These are phyloP conservation scores for Avena atlantica DNA, from an alignment of 176 grass and related monocot genomes.

Conservation along the genomic window DNA sequence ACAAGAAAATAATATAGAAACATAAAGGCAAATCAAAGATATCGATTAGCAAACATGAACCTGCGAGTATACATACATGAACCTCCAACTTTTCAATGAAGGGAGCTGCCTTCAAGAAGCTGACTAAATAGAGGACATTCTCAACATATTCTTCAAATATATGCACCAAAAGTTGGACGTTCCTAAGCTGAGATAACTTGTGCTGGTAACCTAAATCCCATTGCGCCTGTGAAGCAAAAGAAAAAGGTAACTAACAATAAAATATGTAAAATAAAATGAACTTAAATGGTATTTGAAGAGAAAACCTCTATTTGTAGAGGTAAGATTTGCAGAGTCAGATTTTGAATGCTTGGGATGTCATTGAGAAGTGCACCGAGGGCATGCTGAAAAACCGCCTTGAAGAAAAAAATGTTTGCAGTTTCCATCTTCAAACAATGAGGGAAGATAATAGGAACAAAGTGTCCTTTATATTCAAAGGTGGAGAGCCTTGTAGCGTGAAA, in stretches of 20 bases:
- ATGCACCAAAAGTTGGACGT: background rate
- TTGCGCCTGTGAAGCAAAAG: background rate
- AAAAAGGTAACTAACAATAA: background rate
- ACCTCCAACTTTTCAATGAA: slow-evolving; percentile 1
- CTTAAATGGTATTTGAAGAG: background rate
- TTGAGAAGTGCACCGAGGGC: background rate
- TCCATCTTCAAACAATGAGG: background rate
- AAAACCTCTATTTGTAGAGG: background rate
- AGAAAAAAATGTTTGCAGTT: background rate
- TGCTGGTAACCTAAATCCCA: background rate
- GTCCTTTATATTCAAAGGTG: background rate
- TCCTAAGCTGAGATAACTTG: background rate
- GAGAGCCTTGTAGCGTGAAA: background rate
- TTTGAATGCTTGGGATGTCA: background rate
- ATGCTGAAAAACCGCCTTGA: background rate
- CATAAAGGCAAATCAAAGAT: background rate
- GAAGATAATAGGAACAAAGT: background rate
- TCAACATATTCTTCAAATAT: background rate
- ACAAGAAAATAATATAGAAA: background rate
- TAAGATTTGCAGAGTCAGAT: background rate
- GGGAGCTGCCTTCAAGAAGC: background rate
- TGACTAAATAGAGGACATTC: background rate
- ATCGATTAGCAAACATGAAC: background rate
- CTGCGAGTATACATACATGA: background rate
- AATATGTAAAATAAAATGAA: background rate